Evolutionary conservation across 1,139 yeast genomes (phyloP), one percentile per base, ranked within the genome.

Genomic region (Yamadazyma sp.): DNA sequence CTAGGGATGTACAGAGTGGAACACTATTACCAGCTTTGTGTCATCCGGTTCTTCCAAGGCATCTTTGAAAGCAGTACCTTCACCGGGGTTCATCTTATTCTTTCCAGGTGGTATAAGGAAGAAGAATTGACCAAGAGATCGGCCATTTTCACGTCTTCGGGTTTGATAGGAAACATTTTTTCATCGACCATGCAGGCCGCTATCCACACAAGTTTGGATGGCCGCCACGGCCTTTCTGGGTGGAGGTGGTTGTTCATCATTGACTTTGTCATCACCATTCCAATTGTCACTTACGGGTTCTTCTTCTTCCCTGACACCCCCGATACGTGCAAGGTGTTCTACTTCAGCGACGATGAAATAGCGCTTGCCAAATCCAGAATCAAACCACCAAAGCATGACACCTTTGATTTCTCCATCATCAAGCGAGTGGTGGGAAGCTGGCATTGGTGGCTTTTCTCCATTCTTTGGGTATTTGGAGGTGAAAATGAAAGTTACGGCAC

Each of bases 251-350:
- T 66, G 25, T 66, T 64, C 41, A 65, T 66, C 31, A 60, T 66
- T 34, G 69, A 66, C 43, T 66, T 66, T 41, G 37, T 61, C 12
- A 55, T 65, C 24, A 62, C 70, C 2, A 44, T 77, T 4, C 80
- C 80, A 2, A 74, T 80, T 33, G 74, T 77, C 4, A 40, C 77
- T 17, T 75, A 73, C 43, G 83, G 84, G 1, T 69, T 78, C 35
- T 43, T 79, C 11, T 73, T 70, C 50, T 77, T 79, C 58, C 84
- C 84, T 14, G 83, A 78, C 49, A 66, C 78, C 2, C 85, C 86
- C 31, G 74, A 75, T 1, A 69, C 68, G 28, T 54, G 60, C 31
- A 63, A 60, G 47, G 59, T 66, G 4, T 60, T 61, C 38, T 66
- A 62, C 48, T 56, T 66, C 35, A 57, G 62, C 11, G 56, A 60